Base-by-base conservation (phyloP, 2,329 filamentous ascomycete genomes). In the Podosphaera fusca region DNA sequence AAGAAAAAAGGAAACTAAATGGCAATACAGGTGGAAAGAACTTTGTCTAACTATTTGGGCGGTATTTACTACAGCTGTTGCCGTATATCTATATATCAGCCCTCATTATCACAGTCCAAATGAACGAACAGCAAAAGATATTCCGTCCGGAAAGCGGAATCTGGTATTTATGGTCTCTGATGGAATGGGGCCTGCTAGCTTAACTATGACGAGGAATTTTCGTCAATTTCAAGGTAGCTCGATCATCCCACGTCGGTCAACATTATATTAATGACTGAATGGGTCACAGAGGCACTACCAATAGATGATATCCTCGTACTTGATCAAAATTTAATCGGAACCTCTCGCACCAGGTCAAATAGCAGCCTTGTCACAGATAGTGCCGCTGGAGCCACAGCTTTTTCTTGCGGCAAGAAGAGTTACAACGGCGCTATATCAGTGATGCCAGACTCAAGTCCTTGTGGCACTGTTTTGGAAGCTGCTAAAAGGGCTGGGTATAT, bases 101-200 rank as follows among this genome's bases (percentile, higher is more conserved):
- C 85, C 87, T 66, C 87, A 95, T 69, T 77, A 80, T 64, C 74
- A 80, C 60, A 72, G 76, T 9, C 63, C 68, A 46, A 64, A 63
- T 40, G 65, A 62, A 34, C 59, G 60, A 50, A 52, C 10, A 42
- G 58, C 57, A 36, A 60, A 59, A 21, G 40, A 56, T 4, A 63
- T 61, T 42, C 73, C 74, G 57, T 70, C 65, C 34, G 79, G 81
- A 56, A 98, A 96, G 75, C 79, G 87, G 57, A 98, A 96, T 70
- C 75, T 98, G 56, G 84, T 98, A 64, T 96, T 98, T 74, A 98
- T 98, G 92, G 90, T 98, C 42, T 95, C 87, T 0, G 92, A 98
- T 69, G 92, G 92, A 66, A 98, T 98, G 92, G 92, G 92, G 0
- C 92, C 92, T 6, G 87, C 92, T 7, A 90, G 87, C 64, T 75